Evolutionary conservation across 2,329 filamentous ascomycete genomes (phyloP).

Genomic region (Colletotrichum destructivum): DNA sequence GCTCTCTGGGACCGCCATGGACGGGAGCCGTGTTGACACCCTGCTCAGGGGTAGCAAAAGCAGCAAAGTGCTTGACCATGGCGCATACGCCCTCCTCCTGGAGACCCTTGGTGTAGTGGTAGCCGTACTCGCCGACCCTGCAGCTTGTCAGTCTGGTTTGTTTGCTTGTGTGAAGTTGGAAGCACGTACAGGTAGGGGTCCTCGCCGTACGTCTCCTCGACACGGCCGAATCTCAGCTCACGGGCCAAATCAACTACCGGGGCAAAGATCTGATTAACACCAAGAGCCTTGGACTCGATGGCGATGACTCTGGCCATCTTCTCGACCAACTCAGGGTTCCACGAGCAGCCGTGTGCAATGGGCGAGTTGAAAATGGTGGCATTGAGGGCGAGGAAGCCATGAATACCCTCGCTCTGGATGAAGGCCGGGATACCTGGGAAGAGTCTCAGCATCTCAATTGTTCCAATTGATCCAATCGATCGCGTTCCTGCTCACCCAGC

Average conservation of each 20-base stretch:
- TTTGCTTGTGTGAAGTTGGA: no score
- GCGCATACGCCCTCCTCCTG: constrained; percentile 77
- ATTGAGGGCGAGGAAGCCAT: constrained; percentile 80
- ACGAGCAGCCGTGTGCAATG: constrained; percentile 80
- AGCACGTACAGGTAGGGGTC: constrained; percentile 71
- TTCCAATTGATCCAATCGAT: neutral
- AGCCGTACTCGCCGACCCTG: constrained; percentile 75
- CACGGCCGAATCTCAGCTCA: constrained; percentile 79
- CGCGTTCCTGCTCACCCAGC: constrained; percentile 47
- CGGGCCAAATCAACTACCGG: constrained; percentile 80
- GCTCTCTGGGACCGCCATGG: constrained; percentile 67
- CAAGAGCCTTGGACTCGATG: constrained; percentile 75
- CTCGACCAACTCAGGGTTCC: constrained; percentile 74
- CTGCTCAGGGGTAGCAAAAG: constrained; percentile 78
- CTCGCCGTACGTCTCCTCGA: constrained; percentile 82
- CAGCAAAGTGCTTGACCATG: constrained; percentile 84
- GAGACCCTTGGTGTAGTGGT: constrained; percentile 70
- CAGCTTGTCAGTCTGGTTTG: neutral
- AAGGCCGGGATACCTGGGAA: constrained; percentile 77
- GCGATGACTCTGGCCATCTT: constrained; percentile 79
- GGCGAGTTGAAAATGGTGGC: constrained; percentile 86
- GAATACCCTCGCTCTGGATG: constrained; percentile 82
- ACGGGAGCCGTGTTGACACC: constrained; percentile 77
- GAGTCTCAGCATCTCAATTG: constrained; percentile 60
- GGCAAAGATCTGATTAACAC: constrained; percentile 81